phyloP scores from a whole-genome alignment of 495 filamentous ascomycete genomes.

The Arthonia radiata region DNA sequence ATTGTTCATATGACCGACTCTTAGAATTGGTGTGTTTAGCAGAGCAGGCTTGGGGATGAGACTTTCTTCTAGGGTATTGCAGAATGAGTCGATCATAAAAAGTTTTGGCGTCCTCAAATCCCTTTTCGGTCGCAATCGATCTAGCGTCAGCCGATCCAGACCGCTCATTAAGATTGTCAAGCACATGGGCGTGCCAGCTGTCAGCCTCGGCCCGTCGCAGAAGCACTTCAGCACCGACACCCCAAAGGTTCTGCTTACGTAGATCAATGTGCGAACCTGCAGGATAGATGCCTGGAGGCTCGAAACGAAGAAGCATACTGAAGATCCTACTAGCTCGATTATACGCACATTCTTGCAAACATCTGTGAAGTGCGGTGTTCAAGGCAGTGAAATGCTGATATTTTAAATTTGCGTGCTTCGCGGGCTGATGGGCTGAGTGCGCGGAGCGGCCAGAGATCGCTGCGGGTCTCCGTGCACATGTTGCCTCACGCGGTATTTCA shows the following conservation, averaged over 20 bases:
- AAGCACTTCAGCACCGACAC: slow-evolving; percentile 43
- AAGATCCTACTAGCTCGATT: slow-evolving; percentile 36
- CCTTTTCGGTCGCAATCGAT: no score
- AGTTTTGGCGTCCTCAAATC: slow-evolving; percentile 28
- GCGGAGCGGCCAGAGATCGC: no score
- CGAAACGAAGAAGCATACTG: slow-evolving; percentile 34
- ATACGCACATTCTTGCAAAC: slow-evolving; percentile 33
- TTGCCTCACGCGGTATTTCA: no score
- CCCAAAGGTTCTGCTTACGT: slow-evolving; percentile 32
- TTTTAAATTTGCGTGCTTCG: slow-evolving; percentile 10
- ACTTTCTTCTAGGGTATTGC: slow-evolving; percentile 32
- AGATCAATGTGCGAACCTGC: slow-evolving; percentile 27
- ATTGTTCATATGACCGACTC: no score
- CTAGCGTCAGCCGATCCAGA: slow-evolving; percentile 2
- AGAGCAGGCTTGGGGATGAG: slow-evolving; percentile 16
- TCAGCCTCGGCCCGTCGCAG: slow-evolving; percentile 15
- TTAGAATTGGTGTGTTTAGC: no score
- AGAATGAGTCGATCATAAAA: slow-evolving; percentile 46
- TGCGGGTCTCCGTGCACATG: no score
- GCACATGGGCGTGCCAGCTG: background rate
- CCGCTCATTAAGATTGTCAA: background rate
- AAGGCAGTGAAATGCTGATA: slow-evolving; percentile 34
- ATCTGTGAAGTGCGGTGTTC: slow-evolving; percentile 35
- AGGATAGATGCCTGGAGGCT: no score
- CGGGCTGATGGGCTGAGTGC: no score